Conservation (phyloP, 495 filamentous ascomycete genomes). For the Amniculicola lignicola region DNA sequence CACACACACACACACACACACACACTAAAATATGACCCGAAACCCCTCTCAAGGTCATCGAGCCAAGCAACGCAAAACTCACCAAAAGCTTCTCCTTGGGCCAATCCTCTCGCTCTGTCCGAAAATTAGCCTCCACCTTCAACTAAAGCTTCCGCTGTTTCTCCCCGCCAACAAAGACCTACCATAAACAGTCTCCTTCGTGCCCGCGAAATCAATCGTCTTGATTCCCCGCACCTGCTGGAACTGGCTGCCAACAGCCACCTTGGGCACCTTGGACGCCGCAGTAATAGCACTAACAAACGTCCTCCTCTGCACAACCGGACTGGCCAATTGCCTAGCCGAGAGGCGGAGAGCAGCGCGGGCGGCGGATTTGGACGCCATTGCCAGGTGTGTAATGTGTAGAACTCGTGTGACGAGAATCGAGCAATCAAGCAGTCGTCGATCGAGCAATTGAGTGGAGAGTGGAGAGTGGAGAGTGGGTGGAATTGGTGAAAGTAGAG, state of each 20-base stretch:
- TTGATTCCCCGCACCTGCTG: slow-evolving; percentile 76
- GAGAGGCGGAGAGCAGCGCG: slow-evolving; percentile 77
- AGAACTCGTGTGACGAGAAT: no score
- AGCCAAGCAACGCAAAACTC: slow-evolving; percentile 45
- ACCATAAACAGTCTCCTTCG: slow-evolving; percentile 91
- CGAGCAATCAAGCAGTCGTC: no score
- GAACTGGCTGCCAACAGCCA: slow-evolving; percentile 49
- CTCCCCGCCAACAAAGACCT: slow-evolving; percentile 33
- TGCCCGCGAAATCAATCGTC: slow-evolving; percentile 92
- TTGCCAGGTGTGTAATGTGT: no score
- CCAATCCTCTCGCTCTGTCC: slow-evolving; percentile 92
- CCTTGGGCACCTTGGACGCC: slow-evolving; percentile 50
- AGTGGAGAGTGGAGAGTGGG: no score
- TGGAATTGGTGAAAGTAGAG: no score
- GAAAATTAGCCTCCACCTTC: no score
- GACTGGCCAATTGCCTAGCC: slow-evolving; percentile 59
- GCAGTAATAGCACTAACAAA: slow-evolving; percentile 66
- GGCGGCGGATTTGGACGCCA: slow-evolving; percentile 82
- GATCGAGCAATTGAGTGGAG: no score
- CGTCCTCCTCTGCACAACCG: slow-evolving; percentile 64
- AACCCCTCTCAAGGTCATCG: neutral
- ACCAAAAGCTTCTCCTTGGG: slow-evolving; percentile 93
- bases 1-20: no score
- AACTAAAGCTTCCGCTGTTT: slow-evolving; percentile 20
- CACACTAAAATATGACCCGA: neutral